Evolutionary conservation across 495 filamentous ascomycete genomes (phyloP).

Genomic region (Penicillium soppii): DNA sequence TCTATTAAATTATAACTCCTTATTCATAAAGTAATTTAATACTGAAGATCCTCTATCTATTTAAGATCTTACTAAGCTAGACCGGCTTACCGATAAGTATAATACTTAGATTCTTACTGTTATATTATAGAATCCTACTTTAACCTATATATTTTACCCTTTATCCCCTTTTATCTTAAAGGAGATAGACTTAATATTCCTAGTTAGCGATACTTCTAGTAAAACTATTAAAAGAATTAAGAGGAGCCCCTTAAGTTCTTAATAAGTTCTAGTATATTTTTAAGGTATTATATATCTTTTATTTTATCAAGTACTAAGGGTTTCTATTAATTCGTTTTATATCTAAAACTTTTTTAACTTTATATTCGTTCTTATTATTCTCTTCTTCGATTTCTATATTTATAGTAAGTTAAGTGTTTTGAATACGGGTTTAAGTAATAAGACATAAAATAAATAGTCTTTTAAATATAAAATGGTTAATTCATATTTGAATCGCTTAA

Average conservation of each 20-base stretch:
- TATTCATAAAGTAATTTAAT: no score
- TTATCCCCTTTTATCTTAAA: not conserved
- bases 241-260: slow-evolving; percentile 9
- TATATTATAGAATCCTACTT: not conserved
- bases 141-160: not conserved
- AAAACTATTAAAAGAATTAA: slow-evolving; percentile 6
- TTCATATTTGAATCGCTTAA: no score
- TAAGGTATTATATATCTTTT: slow-evolving; percentile 10
- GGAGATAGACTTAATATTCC: not conserved
- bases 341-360: slow-evolving; percentile 9
- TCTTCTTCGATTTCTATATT: no score
- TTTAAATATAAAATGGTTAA: no score
- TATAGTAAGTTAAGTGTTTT: no score
- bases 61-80: no score
- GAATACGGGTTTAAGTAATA: no score
- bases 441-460: no score
- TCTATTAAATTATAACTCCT: no score
- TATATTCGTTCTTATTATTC: slow-evolving; percentile 14
- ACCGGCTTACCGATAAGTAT: no score
- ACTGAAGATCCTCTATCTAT: no score
- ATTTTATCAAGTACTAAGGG: slow-evolving; percentile 5
- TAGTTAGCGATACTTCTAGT: not conserved
- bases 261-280: slow-evolving; percentile 17
- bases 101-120: no score
- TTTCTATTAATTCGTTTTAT: slow-evolving; percentile 1